Evolutionary conservation across 2,329 filamentous ascomycete species (phyloP).

Genomic region (Diaporthe destruens): DNA sequence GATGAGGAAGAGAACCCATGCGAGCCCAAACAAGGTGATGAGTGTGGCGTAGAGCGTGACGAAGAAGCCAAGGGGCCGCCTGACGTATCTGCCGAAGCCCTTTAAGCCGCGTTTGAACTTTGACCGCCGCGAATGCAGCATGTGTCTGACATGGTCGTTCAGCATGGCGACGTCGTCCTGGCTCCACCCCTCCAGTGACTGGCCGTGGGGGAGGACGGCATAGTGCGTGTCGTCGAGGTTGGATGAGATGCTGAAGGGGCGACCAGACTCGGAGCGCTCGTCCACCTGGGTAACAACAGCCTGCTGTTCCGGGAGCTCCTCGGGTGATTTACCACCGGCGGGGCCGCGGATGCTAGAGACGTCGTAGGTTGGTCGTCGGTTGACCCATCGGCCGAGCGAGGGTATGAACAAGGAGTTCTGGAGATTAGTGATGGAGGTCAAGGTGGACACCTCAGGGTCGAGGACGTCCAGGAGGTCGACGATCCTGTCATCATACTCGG

Average conservation of each 20-base stretch:
- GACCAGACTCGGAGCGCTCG: slow-evolving; percentile 45
- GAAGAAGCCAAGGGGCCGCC: slow-evolving; percentile 81
- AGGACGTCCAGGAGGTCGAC: slow-evolving; percentile 51
- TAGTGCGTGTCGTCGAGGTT: slow-evolving; percentile 78
- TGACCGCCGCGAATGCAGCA: slow-evolving; percentile 84
- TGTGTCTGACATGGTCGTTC: slow-evolving; percentile 88
- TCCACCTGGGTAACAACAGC: slow-evolving; percentile 43
- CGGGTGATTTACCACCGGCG: slow-evolving; percentile 44
- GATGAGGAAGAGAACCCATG: slow-evolving; percentile 93
- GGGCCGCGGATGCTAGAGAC: slow-evolving; percentile 63
- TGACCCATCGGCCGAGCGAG: slow-evolving; percentile 80
- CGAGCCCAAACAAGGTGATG: slow-evolving; percentile 86
- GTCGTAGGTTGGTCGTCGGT: slow-evolving; percentile 83
- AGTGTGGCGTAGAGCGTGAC: slow-evolving; percentile 86
- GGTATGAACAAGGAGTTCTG: slow-evolving; percentile 92
- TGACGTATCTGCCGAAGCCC: slow-evolving; percentile 84
- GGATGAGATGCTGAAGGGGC: slow-evolving; percentile 72
- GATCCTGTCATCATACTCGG: slow-evolving; percentile 47
- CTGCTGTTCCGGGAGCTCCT: slow-evolving; percentile 44
- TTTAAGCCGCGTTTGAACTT: slow-evolving; percentile 84
- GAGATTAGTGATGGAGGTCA: slow-evolving; percentile 88
- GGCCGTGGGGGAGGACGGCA: slow-evolving; percentile 82
- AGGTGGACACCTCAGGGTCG: slow-evolving; percentile 84
- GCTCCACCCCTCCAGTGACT: slow-evolving; percentile 79
- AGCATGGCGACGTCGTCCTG: slow-evolving; percentile 80